phyloP scores from a whole-genome alignment of 1,139 yeast genomes.

The Eremothecium sinecaudum region DNA sequence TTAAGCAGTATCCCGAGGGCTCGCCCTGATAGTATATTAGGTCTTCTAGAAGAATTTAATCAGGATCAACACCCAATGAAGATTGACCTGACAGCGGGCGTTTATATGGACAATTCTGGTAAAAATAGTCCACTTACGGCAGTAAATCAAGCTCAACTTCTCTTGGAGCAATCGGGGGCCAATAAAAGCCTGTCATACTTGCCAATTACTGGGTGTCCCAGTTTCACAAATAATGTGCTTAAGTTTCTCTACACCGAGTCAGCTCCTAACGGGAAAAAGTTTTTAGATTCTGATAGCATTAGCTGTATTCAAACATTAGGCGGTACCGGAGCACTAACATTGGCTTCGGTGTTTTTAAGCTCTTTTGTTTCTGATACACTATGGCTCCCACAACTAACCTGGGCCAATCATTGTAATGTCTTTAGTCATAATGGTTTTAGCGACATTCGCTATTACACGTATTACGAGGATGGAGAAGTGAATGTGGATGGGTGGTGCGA shows the following conservation, averaged over 20 bases:
- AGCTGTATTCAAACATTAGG: slow-evolving; percentile 78
- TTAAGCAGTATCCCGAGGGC: slow-evolving; percentile 33
- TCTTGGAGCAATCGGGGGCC: slow-evolving; percentile 30
- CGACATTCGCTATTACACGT: slow-evolving; percentile 39
- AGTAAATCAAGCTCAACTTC: slow-evolving; percentile 55
- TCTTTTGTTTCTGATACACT: slow-evolving; percentile 39
- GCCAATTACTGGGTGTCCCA: slow-evolving; percentile 68
- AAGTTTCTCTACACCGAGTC: slow-evolving; percentile 57
- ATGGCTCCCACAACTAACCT: slow-evolving; percentile 81
- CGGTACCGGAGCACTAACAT: slow-evolving; percentile 92
- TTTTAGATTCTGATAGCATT: slow-evolving; percentile 35
- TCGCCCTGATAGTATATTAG: slow-evolving; percentile 67
- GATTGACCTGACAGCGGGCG: slow-evolving; percentile 87
- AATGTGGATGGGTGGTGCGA: slow-evolving; percentile 43
- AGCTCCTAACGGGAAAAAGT: slow-evolving; percentile 30
- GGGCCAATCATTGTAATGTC: slow-evolving; percentile 73
- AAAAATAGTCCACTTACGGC: slow-evolving; percentile 85
- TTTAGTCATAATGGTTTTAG: slow-evolving; percentile 26
- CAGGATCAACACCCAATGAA: slow-evolving; percentile 51
- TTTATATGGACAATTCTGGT: slow-evolving; percentile 78
- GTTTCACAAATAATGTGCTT: slow-evolving; percentile 60
- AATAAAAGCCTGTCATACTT: slow-evolving; percentile 45
- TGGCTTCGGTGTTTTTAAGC: slow-evolving; percentile 65
- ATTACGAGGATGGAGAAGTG: slow-evolving; percentile 44
- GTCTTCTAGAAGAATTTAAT: slow-evolving; percentile 51